These are phyloP conservation scores for Spergularia bocconei DNA, from an alignment of 148 eudicot species.

Conservation along the genomic window DNA sequence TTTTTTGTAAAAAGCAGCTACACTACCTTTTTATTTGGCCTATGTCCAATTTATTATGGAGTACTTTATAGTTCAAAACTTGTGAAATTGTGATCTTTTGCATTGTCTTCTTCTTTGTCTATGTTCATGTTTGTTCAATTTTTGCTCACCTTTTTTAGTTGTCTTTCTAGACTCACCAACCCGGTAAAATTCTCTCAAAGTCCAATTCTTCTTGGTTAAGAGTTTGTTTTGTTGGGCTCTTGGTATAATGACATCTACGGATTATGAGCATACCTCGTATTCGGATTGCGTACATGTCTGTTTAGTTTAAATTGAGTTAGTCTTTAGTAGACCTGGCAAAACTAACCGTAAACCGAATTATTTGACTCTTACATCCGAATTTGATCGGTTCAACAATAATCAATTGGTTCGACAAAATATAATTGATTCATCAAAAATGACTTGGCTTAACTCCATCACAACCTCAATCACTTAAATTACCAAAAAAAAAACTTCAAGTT, in stretches of 20 bases:
- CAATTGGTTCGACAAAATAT: too few relatives aligned
- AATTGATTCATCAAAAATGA: too few relatives aligned
- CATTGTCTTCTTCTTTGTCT: neutral
- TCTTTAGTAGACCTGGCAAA: too few relatives aligned
- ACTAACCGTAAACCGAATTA: too few relatives aligned
- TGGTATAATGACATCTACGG: neutral
- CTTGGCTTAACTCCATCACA: too few relatives aligned
- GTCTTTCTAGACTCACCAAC: slow-evolving; percentile 17
- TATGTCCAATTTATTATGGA: neutral
- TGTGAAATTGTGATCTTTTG: neutral
- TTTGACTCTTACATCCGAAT: too few relatives aligned
- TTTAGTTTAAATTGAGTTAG: too few relatives aligned
- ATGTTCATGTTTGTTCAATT: neutral
- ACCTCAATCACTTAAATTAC: too few relatives aligned
- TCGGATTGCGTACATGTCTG: too few relatives aligned
- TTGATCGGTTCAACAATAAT: too few relatives aligned
- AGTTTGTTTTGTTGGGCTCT: slow-evolving; percentile 3
- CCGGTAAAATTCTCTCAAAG: neutral
- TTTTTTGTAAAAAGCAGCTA: slow-evolving; percentile 7
- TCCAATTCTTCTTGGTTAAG: slow-evolving; percentile 17
- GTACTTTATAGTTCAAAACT: neutral
- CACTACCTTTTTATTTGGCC: neutral
- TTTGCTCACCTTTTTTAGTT: slow-evolving; percentile 3
- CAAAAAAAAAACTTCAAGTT: too few relatives aligned
- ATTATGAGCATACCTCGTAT: too few relatives aligned